A percentile compares a stretch with the other conserved stretches of the same genome.
phyloP scores from a whole-genome alignment of 805 yeast species.

The Blastobotrys mokoenaii region DNA sequence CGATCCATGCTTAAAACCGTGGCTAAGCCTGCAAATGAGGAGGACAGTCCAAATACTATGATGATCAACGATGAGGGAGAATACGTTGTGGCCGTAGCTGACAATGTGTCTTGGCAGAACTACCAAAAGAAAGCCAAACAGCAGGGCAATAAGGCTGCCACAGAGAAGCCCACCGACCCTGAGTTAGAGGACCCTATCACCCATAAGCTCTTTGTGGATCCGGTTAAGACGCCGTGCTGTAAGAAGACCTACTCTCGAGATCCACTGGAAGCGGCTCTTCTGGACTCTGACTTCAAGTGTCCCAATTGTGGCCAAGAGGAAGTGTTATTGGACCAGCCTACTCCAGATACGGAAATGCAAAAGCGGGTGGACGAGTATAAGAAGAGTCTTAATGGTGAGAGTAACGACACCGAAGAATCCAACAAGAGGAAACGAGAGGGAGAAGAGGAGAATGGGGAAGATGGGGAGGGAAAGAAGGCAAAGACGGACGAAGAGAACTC shows the following conservation, averaged over 20 bases:
- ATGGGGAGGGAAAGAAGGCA: constrained; percentile 3
- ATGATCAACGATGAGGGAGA: constrained; percentile 93
- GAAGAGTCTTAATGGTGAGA: constrained; percentile 1
- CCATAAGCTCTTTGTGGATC: constrained; percentile 53
- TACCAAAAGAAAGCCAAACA: constrained; percentile 53
- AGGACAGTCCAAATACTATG: constrained; percentile 42
- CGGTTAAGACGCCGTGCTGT: constrained; percentile 83
- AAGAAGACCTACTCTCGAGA: constrained; percentile 47
- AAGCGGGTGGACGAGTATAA: constrained; percentile 41
- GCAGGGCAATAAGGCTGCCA: constrained; percentile 18
- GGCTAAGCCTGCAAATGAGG: constrained; percentile 67
- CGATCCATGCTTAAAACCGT: constrained; percentile 81
- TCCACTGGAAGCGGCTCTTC: constrained; percentile 54
- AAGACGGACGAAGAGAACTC: constrained; percentile 6
- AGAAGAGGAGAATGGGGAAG: background rate
- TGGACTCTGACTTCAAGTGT: constrained; percentile 82
- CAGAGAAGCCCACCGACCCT: constrained; percentile 46
- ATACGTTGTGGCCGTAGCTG: constrained; percentile 94
- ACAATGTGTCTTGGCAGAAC: constrained; percentile 79
- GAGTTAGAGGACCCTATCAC: constrained; percentile 65
- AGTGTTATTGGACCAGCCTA: constrained; percentile 63
- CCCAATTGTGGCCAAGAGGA: constrained; percentile 78
- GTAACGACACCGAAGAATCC: background rate
- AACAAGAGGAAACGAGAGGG: constrained; percentile 7
- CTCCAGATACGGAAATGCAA: constrained; percentile 52